A percentile compares a stretch with the other conserved stretches of the same genome.
These are phyloP conservation scores for Cladophialophora yegresii DNA, from an alignment of 2,329 filamentous ascomycete species.

Conservation along the genomic window DNA sequence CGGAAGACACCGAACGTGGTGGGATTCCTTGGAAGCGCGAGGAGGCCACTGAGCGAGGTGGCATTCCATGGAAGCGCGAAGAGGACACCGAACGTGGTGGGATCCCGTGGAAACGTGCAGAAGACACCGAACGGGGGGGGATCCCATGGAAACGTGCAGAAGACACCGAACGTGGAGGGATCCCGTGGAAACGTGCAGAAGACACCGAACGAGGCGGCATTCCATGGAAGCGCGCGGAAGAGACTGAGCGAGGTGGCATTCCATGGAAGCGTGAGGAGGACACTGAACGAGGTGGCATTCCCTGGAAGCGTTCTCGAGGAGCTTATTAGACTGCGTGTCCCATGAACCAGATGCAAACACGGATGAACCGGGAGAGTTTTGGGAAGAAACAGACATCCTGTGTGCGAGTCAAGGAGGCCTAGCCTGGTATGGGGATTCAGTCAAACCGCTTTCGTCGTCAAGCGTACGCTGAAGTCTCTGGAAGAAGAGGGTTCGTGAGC, in stretches of 20 bases:
- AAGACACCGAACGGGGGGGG: no score
- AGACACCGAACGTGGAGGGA: no score
- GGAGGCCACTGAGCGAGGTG: no score
- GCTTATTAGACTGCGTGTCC: neutral
- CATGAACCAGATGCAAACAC: neutral
- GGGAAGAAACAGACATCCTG: neutral
- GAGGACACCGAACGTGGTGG: no score
- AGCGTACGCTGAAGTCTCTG: neutral
- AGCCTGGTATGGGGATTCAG: neutral
- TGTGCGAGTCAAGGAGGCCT: neutral
- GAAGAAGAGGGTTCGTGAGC: neutral
- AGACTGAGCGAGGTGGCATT: neutral
- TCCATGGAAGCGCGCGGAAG: neutral
- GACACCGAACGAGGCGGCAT: neutral
- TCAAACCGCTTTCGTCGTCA: neutral
- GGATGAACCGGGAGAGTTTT: neutral
- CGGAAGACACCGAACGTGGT: neutral
- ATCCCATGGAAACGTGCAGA: no score
- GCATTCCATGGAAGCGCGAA: no score
- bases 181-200: neutral
- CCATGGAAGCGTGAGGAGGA: neutral
- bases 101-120: no score
- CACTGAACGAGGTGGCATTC: no score
- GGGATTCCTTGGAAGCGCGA: neutral
- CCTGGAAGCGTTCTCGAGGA: neutral